A percentile compares a stretch with the other conserved stretches of the same genome.
Evolutionary conservation across 2,329 filamentous ascomycete species (phyloP).

Genomic region (Arthrobotrys sphaeroides): DNA sequence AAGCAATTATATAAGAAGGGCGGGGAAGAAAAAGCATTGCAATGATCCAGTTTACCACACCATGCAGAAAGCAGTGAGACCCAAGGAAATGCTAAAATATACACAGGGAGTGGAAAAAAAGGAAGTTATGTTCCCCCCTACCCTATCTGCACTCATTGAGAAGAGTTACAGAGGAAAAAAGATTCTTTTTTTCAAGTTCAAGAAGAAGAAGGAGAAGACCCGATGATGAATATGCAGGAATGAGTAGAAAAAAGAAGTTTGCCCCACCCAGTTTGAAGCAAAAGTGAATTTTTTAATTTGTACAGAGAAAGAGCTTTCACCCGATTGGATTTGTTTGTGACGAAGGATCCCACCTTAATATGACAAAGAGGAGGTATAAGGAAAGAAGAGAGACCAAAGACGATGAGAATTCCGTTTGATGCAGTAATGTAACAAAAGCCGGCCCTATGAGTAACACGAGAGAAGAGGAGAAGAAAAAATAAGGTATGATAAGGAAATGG

Average conservation of each 20-base stretch:
- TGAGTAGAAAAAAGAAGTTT: slow-evolving; percentile 58
- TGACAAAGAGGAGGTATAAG: slow-evolving; percentile 48
- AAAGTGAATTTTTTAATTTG: slow-evolving; percentile 57
- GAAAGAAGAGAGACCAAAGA: slow-evolving; percentile 55
- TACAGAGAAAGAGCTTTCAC: slow-evolving; percentile 57
- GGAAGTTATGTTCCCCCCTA: slow-evolving; percentile 7
- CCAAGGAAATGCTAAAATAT: slow-evolving; percentile 57
- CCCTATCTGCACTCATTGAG: slow-evolving; percentile 27
- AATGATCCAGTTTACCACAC: slow-evolving; percentile 44
- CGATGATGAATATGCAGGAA: slow-evolving; percentile 13
- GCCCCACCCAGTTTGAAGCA: slow-evolving; percentile 60
- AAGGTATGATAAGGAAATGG: slow-evolving; percentile 14
- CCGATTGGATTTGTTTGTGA: slow-evolving; percentile 51
- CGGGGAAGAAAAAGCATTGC: slow-evolving; percentile 2
- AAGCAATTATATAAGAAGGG: slow-evolving; percentile 38
- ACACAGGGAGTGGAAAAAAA: slow-evolving; percentile 42
- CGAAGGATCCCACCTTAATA: slow-evolving; percentile 52
- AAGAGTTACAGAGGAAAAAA: slow-evolving; percentile 33
- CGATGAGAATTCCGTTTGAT: slow-evolving; percentile 47
- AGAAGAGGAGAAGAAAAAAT: slow-evolving; percentile 21
- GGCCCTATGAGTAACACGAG: slow-evolving; percentile 32
- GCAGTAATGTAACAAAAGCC: slow-evolving; percentile 50
- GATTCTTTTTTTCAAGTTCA: slow-evolving; percentile 24
- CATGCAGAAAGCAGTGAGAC: slow-evolving; percentile 47
- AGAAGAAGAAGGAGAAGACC: not conserved